Evolutionary conservation across 2,329 filamentous ascomycete species (phyloP).

Genomic region (Pseudocercospora vitis): DNA sequence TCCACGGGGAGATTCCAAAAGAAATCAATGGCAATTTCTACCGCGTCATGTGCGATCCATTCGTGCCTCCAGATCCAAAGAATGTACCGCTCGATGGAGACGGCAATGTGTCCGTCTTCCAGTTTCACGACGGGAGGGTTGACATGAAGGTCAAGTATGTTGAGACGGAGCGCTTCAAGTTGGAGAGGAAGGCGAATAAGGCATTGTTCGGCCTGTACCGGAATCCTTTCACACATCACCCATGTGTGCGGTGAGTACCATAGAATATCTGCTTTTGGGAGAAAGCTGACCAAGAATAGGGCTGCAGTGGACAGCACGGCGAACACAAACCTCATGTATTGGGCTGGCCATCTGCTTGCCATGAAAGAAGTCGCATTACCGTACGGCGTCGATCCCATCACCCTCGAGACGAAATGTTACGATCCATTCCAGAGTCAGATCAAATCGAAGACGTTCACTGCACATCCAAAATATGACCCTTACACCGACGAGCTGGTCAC

Average conservation of each 20-base stretch:
- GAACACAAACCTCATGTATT: constrained; percentile 63
- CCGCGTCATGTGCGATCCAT: constrained; percentile 55
- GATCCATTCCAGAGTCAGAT: constrained; percentile 46
- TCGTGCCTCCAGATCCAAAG: constrained; percentile 57
- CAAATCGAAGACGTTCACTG: constrained; percentile 44
- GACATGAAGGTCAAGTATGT: constrained; percentile 47
- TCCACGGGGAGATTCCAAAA: constrained; percentile 36
- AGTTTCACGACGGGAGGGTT: constrained; percentile 45
- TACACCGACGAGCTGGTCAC: constrained; percentile 45
- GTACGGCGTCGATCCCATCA: constrained; percentile 44
- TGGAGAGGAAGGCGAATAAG: constrained; percentile 41
- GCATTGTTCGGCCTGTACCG: constrained; percentile 57
- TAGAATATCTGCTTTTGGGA: neutral
- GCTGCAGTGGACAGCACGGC: constrained; percentile 53
- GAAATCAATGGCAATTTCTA: constrained; percentile 40
- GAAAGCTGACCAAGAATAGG: constrained; percentile 1
- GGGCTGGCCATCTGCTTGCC: constrained; percentile 56
- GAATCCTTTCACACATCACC: constrained; percentile 56
- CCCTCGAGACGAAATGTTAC: constrained; percentile 42
- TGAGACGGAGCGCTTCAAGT: constrained; percentile 45
- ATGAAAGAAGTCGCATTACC: constrained; percentile 50
- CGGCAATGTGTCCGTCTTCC: constrained; percentile 46
- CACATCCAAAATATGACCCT: constrained; percentile 49
- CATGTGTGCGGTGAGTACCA: constrained; percentile 21
- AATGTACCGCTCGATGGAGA: constrained; percentile 54